These are phyloP conservation scores for Nemania serpens DNA, from an alignment of 2,329 filamentous ascomycete genomes.

Conservation along the genomic window DNA sequence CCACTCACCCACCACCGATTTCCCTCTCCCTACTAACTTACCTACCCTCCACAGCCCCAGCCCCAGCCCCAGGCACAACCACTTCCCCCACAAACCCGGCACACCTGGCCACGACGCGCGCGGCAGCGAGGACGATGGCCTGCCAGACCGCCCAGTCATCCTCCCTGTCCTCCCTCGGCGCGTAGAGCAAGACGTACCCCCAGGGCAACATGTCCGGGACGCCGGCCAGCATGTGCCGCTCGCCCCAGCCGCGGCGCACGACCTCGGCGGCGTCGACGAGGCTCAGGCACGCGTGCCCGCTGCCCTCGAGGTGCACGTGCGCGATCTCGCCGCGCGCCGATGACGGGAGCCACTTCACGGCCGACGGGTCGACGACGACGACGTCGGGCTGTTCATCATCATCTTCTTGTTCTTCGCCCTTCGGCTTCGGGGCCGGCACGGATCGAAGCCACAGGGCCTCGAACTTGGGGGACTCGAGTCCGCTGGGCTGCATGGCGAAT, in stretches of 20 bases:
- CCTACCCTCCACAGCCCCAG: background rate
- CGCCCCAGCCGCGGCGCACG: slow-evolving; percentile 46
- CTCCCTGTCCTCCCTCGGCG: slow-evolving; percentile 43
- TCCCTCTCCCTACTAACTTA: background rate
- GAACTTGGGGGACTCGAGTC: slow-evolving; percentile 42
- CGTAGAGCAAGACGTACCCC: slow-evolving; percentile 48
- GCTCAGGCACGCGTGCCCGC: slow-evolving; percentile 46
- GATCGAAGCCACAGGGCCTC: slow-evolving; percentile 37
- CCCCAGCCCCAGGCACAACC: slow-evolving; percentile 21
- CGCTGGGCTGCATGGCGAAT: slow-evolving; percentile 37
- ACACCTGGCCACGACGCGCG: slow-evolving; percentile 30
- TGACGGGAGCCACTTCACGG: slow-evolving; percentile 23
- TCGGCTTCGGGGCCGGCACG: background rate
- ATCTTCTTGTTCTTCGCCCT: background rate
- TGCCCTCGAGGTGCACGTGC: slow-evolving; percentile 48
- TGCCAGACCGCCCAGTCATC: slow-evolving; percentile 43
- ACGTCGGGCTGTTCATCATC: too few relatives aligned
- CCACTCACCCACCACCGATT: background rate
- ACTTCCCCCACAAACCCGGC: slow-evolving; percentile 28
- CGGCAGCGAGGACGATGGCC: slow-evolving; percentile 31
- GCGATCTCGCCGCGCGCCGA: slow-evolving; percentile 41
- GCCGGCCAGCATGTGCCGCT: slow-evolving; percentile 46
- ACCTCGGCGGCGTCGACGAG: slow-evolving; percentile 45
- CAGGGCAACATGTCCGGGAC: slow-evolving; percentile 37
- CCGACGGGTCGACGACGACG: too few relatives aligned